Percentiles rank a stretch among this genome's conserved stretches.
Evolutionary conservation across 495 filamentous ascomycete genomes (phyloP).

Genomic region (Mytilinidion resinicola): DNA sequence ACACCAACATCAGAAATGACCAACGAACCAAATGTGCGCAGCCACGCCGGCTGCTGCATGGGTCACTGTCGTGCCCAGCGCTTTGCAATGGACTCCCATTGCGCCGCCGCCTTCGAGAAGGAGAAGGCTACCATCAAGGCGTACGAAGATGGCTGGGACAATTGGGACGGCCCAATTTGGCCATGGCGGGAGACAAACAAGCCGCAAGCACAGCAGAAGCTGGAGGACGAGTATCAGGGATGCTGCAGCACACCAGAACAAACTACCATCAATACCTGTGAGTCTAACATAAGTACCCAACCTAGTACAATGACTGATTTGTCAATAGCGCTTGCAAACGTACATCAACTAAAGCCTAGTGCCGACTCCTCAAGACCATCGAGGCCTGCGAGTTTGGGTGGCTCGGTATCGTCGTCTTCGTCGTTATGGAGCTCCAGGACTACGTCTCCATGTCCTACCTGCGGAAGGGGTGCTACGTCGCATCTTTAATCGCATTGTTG

Average conservation of each 20-base stretch:
- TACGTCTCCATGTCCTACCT: conserved; percentile 6
- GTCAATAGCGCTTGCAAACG: neutral
- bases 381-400: neutral
- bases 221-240: conserved; percentile 12
- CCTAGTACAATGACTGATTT: neutral
- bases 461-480: neutral
- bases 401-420: neutral
- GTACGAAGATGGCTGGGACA: conserved; percentile 23
- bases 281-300: neutral
- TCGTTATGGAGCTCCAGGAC: conserved; percentile 8
- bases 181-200: conserved; percentile 21
- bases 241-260: conserved; percentile 9
- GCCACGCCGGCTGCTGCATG: conserved; percentile 10
- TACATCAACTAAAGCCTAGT: neutral
- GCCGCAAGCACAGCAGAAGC: conserved; percentile 3
- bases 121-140: conserved; percentile 21
- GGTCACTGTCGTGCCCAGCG: conserved; percentile 21
- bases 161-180: conserved; percentile 21
- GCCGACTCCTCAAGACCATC: neutral
- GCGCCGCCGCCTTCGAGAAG: conserved; percentile 13
- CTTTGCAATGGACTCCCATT: conserved; percentile 13
- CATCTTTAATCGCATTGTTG: neutral
- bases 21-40: neutral
- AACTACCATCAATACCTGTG: neutral
- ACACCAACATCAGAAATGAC: neutral